Evolutionary conservation across 495 filamentous ascomycete species (phyloP).

Genomic region (Penicillium mononematosum): DNA sequence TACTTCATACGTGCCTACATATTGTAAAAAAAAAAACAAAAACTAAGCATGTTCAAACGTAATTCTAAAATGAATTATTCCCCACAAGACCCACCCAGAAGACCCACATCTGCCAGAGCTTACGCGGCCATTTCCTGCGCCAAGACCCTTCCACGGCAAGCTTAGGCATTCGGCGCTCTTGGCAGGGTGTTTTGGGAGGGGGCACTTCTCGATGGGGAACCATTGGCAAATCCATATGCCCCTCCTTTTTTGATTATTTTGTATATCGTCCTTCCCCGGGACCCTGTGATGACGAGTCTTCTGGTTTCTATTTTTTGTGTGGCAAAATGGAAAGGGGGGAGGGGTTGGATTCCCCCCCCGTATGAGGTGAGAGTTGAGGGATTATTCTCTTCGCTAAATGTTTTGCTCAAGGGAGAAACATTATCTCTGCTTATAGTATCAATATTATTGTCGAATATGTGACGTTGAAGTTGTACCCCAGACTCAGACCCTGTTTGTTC

Average conservation of each 20-base stretch:
- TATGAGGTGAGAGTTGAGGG: not conserved
- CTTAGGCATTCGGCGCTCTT: conserved; percentile 35
- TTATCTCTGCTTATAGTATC: no score
- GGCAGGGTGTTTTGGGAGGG: conserved; percentile 7
- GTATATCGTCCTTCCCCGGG: not conserved
- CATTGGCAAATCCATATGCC: not conserved
- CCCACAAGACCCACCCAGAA: conserved; percentile 9
- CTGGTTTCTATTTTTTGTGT: conserved; percentile 11
- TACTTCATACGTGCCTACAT: no score
- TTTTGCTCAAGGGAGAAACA: not conserved
- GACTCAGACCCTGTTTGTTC: conserved; percentile 10
- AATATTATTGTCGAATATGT: not conserved
- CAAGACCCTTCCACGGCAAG: conserved; percentile 27
- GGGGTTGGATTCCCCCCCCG: conserved; percentile 4
- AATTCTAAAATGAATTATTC: not conserved
- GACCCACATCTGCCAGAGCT: conserved; percentile 27
- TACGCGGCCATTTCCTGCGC: conserved; percentile 31
- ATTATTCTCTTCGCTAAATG: not conserved
- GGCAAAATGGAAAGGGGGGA: conserved; percentile 10
- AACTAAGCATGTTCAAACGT: no score
- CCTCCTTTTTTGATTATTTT: conserved; percentile 11
- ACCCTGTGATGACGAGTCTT: conserved; percentile 11
- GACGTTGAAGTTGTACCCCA: conserved; percentile 12
- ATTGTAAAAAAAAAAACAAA: no score
- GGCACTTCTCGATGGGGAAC: not conserved